phyloP scores from a whole-genome alignment of 352 stramenopile species.

The Pythium utonaiense region DNA sequence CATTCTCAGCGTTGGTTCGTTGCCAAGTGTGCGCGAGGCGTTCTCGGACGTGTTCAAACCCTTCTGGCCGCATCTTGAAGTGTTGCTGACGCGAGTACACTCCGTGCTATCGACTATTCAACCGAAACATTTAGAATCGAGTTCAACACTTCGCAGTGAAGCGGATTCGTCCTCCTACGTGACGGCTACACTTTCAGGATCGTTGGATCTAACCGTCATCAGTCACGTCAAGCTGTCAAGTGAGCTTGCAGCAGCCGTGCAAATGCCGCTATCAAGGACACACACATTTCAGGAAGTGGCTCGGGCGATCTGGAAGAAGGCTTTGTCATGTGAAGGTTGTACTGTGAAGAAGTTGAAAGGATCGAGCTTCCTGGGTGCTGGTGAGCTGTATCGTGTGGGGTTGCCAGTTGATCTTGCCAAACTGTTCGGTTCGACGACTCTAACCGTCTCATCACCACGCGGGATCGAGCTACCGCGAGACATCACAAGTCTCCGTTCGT shows the following conservation, averaged over 20 bases:
- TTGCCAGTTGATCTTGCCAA: constrained; percentile 20
- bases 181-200: not conserved
- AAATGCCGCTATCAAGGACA: not conserved
- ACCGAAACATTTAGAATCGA: not conserved
- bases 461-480: constrained; percentile 2
- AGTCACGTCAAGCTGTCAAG: constrained; percentile 5
- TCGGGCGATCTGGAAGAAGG: constrained; percentile 19
- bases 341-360: not conserved
- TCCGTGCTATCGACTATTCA: constrained; percentile 9
- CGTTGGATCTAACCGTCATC: not conserved
- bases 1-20: constrained; percentile 58
- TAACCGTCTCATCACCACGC: not conserved
- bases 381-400: constrained; percentile 8
- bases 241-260: constrained; percentile 6
- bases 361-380: not conserved
- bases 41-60: constrained; percentile 12
- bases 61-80: constrained; percentile 23
- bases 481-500: not conserved
- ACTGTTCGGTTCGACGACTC: constrained; percentile 11
- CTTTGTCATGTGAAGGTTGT: not conserved
- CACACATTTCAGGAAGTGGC: constrained; percentile 10
- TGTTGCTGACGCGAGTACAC: constrained; percentile 17
- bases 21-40: constrained; percentile 33
- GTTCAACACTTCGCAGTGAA: not conserved
- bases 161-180: not conserved